Evolutionary conservation across 129 eudicot genomes (phyloP), one percentile per base, ranked within the genome.

Genomic region (Helichrysum umbraculigerum): DNA sequence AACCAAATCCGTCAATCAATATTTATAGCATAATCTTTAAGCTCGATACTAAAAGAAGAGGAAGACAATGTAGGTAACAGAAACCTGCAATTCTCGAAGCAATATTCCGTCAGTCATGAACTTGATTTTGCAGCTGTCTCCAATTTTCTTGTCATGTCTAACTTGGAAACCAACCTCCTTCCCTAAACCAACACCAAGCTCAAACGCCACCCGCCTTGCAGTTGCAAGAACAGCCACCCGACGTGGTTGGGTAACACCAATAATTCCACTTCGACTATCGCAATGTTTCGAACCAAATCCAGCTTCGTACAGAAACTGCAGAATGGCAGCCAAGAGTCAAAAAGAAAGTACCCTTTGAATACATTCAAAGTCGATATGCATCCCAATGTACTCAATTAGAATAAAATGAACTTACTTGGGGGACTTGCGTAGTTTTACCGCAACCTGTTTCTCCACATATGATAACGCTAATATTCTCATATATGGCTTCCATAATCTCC

Each of bases 401-500:
- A 37, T 61, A 28, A 52, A 44, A 28, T 20, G 35, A 25, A 11
- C 86, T 47, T 33, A 91, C 99, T 97, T 94, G 99, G 15, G 99
- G 99, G 74, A 95, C 96, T 88, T 95, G 99, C 30, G 99, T 91
- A n/a, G 99, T 95, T 72, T 91, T 95, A 71, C 99, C 99, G 76
- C 96, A 95, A 51, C 99, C 99, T 51, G 99, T 95, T 84, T 89
- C 97, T 77, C 99, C 99, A 76, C 96, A 87, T 78, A 94, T 86
- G 60, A 94, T 89, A 15, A 94, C 92, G 83, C 88, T 81, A 30
- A 63, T 81, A 80, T 91, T 85, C 50, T 95, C 90, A 76, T 86
- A 84, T 81, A 95, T 95, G 66, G 99, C 96, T 89, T 95, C 99
- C 99, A 95, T 95, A 73, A 95, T 89, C 92, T 95, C 99, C 82